Evolutionary conservation across 2,329 filamentous ascomycete species (phyloP), one percentile per base, ranked within the genome.

Genomic region (Atkinsonella texensis): DNA sequence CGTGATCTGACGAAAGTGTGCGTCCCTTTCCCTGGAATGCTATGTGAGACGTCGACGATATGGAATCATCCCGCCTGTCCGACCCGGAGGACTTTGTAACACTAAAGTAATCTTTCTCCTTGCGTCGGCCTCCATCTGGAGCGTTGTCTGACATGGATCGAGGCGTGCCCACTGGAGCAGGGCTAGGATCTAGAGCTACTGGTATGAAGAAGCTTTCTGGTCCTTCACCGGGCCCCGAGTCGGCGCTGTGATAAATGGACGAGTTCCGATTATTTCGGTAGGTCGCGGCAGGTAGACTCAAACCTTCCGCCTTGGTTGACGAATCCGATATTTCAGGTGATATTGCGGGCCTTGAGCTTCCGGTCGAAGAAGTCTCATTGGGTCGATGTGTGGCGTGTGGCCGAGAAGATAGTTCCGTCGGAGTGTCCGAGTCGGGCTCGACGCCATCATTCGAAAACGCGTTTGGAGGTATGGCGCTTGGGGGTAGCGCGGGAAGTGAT

Each of bases 401-500:
- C 40, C 78, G 71, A 3, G 84, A 83, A 2, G 84, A 86, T 31
- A 85, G 70, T 59, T 90, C 85, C 44, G 80, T 83, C 3, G 84
- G 83, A 7, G 79, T 82, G 54, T 85, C 82, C 33, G 78, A 80
- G 56, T 86, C 78, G 47, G 76, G 70, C 45, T 84, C 67, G 66
- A 75, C 68, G 70, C 83, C 63, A 64, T 82, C 63, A 67, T 74
- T 65, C 73, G 79, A 79, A 61, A 84, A 86, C 3, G 79, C 74
- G 56, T 76, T 80, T 41, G 77, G 75, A 38, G 80, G 74, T 33
- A 81, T 74, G 32, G 83, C 85, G 59, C 81, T 88, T 6, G 87
- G 86, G 32, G 91, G 93, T 23, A 97, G 76, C 28, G 93, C 93
- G 18, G 93, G 93, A 38, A 98, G 73, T 7, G 89, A 95, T 67